Base-by-base conservation (phyloP, 495 filamentous ascomycete genomes). In the Daldinia concentrica region DNA sequence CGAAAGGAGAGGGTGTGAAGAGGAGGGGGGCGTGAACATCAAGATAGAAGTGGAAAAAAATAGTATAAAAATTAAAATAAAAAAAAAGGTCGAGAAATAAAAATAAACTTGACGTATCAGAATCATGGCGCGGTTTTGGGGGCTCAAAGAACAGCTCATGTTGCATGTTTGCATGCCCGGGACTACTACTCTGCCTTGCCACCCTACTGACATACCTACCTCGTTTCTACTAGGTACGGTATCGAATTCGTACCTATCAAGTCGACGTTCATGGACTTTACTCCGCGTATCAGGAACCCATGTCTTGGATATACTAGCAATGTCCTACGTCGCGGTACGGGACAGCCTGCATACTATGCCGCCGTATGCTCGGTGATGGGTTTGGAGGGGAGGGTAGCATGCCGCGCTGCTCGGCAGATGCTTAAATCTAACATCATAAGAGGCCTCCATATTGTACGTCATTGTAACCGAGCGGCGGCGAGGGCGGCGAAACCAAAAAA, bases 171-270 rank as follows among this genome's bases (percentile, higher is more conserved):
- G 55, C 60, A 73, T 68, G 56, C 50, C 65, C 43, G 65, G 65
- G 50, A 64, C 61, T 73, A 62, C 70, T 68, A 73, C 70, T 62
- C 64, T 73, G 41, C 63, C 57, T 65, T 68, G 64, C 58, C 56
- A 73, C 65, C 70, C 65, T 73, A 67, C 48, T 61, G 54, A 56
- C 60, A 26, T 65, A 54, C 55, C 29, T 56, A 59, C 37, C 55
- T 65, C 12, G 4, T n/a, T 55, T 48, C 41, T 45, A 52, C 64
- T 64, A 55, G 64, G 55, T 56, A 57, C 34, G 60, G 61, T 65
- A 61, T 55, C 57, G 43, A 37, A 57, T 45, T 64, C 41, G 60
- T 64, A 41, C 57, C 58, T 65, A 65, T 65, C 58, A 62, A 26
- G 8, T 52, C 36, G 65, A 43, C 30, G 57, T 65, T 59, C 51